phyloP scores from a whole-genome alignment of 768 basidiomycete genomes.

The Pleurotus sapidus region DNA sequence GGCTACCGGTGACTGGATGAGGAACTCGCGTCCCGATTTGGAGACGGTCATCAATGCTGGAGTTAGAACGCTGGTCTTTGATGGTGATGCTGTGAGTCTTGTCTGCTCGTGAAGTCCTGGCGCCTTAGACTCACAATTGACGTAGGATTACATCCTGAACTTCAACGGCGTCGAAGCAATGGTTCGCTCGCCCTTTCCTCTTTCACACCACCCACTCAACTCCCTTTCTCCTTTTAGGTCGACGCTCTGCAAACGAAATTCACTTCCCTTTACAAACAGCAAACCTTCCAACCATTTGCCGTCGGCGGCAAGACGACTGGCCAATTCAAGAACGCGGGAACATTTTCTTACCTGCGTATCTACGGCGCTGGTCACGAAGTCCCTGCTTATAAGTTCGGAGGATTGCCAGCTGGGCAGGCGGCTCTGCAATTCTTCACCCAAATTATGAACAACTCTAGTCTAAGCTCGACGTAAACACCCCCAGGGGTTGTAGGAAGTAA shows the following conservation, averaged over 20 bases:
- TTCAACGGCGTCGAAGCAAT: slow-evolving; percentile 55
- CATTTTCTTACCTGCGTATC: slow-evolving; percentile 51
- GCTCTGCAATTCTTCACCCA: slow-evolving; percentile 44
- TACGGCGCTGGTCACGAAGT: slow-evolving; percentile 47
- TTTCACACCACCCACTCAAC: neutral
- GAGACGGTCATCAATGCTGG: slow-evolving; percentile 60
- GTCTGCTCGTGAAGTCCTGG: neutral
- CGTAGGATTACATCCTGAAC: slow-evolving; percentile 51
- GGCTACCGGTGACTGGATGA: slow-evolving; percentile 58
- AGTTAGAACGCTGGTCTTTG: slow-evolving; percentile 49
- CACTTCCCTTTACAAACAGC: slow-evolving; percentile 35
- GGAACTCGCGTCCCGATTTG: slow-evolving; percentile 41
- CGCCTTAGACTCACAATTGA: neutral
- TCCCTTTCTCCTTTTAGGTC: slow-evolving; percentile 26
- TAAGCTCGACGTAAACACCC: neutral
- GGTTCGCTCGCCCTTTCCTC: slow-evolving; percentile 27
- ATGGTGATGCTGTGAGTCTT: slow-evolving; percentile 52
- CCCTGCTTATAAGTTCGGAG: slow-evolving; percentile 42
- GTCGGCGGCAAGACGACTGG: slow-evolving; percentile 50
- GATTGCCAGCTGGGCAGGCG: slow-evolving; percentile 35
- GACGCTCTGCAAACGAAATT: slow-evolving; percentile 45
- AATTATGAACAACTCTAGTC: slow-evolving; percentile 29
- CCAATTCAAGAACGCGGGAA: slow-evolving; percentile 57
- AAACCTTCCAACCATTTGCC: slow-evolving; percentile 43
- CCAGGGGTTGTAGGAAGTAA: neutral